These are phyloP conservation scores for Xylariales sp. DNA, from an alignment of 2,329 filamentous ascomycete species.

Conservation along the genomic window DNA sequence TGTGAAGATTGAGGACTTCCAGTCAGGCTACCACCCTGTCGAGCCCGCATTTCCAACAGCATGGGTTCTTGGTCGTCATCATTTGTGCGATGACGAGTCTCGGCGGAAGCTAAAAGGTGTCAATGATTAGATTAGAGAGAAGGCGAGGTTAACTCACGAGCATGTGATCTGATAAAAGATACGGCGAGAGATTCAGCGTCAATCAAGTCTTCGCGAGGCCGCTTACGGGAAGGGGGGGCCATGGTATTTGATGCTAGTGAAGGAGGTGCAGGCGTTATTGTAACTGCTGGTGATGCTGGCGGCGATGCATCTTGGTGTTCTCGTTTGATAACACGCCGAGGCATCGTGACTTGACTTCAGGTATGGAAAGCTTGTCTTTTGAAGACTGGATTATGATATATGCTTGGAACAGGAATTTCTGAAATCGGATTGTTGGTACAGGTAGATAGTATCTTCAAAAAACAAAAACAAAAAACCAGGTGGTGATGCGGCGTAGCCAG, in stretches of 20 bases:
- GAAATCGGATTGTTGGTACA: background rate
- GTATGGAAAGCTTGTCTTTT: background rate
- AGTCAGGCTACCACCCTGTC: slow-evolving; percentile 16
- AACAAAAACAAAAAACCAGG: background rate
- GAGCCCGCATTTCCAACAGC: slow-evolving; percentile 44
- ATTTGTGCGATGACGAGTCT: slow-evolving; percentile 41
- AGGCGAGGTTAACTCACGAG: slow-evolving; percentile 40
- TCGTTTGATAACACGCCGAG: slow-evolving; percentile 36
- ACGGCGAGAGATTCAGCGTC: slow-evolving; percentile 39
- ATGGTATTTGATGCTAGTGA: slow-evolving; percentile 34
- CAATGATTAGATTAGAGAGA: background rate
- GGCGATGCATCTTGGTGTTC: slow-evolving; percentile 34
- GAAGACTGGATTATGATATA: background rate
- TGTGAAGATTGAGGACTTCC: slow-evolving; percentile 42
- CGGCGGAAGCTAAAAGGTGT: slow-evolving; percentile 42
- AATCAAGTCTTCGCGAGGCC: slow-evolving; percentile 26
- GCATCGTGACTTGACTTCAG: slow-evolving; percentile 26
- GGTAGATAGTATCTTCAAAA: background rate
- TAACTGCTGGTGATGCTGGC: slow-evolving; percentile 18
- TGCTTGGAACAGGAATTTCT: background rate
- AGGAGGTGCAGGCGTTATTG: slow-evolving; percentile 24
- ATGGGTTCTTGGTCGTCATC: slow-evolving; percentile 47
- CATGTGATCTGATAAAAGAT: slow-evolving; percentile 45
- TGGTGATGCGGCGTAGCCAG: background rate
- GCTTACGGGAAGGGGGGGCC: slow-evolving; percentile 42